Conservation (phyloP, 805 yeast species). For the Spathaspora girioi region DNA sequence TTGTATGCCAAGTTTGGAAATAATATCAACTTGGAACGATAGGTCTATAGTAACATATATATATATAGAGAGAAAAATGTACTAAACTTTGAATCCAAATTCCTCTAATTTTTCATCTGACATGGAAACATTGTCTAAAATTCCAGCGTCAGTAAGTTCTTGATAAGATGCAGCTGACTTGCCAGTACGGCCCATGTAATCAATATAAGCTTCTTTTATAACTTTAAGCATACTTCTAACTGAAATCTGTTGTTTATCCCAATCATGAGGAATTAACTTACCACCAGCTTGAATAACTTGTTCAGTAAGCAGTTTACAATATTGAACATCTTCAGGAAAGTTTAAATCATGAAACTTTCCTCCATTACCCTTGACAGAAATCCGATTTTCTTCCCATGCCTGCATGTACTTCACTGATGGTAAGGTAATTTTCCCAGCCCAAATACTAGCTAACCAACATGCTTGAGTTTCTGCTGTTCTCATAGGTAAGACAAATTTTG, state of each 20-base stretch:
- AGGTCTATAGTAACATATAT: constrained; percentile 3
- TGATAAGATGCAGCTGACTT: constrained; percentile 32
- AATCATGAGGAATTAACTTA: constrained; percentile 49
- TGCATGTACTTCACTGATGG: constrained; percentile 38
- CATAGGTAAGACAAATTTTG: constrained; percentile 47
- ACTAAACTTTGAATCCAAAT: constrained; percentile 13
- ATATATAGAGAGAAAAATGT: constrained; percentile 9
- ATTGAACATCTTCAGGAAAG: constrained; percentile 55
- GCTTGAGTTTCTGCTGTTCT: constrained; percentile 50
- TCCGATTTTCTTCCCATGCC: constrained; percentile 25
- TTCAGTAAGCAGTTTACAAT: constrained; percentile 39
- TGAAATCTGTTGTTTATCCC: constrained; percentile 46
- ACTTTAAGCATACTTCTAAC: constrained; percentile 41
- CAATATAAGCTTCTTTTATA: constrained; percentile 44
- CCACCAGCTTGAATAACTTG: constrained; percentile 26
- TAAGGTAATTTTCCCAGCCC: constrained; percentile 39
- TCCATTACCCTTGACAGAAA: constrained; percentile 18
- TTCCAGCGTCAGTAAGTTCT: constrained; percentile 34
- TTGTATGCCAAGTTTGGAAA: constrained; percentile 87
- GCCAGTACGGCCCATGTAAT: constrained; percentile 35
- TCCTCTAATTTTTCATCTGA: neutral
- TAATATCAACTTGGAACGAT: constrained; percentile 79
- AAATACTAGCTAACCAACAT: constrained; percentile 36
- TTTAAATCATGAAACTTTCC: constrained; percentile 36
- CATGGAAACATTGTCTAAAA: neutral